Evolutionary conservation across 176 grass and related monocot genomes (phyloP).

Genomic region (Pontederia crassipes): DNA sequence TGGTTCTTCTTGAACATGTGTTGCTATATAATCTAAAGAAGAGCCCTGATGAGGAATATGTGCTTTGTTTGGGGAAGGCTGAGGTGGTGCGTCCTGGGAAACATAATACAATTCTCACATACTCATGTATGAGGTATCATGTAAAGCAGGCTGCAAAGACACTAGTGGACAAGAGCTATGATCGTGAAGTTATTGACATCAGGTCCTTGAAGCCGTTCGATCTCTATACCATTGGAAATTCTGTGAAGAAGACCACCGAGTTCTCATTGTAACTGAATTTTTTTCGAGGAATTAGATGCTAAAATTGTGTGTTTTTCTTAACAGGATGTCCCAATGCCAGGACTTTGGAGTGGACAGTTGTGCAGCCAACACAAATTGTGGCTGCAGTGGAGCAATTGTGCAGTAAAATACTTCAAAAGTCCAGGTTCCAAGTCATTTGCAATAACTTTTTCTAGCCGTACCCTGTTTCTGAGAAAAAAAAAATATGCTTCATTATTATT

Average conservation of each 20-base stretch:
- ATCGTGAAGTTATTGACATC: slow-evolving; percentile 78
- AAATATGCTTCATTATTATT: too few species aligned
- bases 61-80: slow-evolving; percentile 61
- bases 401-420: slow-evolving; percentile 18
- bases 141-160: slow-evolving; percentile 77
- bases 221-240: slow-evolving; percentile 58
- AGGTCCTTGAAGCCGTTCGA: slow-evolving; percentile 75
- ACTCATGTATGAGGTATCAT: slow-evolving; percentile 80
- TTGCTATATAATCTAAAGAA: slow-evolving; percentile 78
- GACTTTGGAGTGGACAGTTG: slow-evolving; percentile 51
- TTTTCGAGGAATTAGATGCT: slow-evolving; percentile 64
- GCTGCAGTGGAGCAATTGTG: slow-evolving; percentile 68
- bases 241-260: slow-evolving; percentile 67
- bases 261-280: slow-evolving; percentile 69
- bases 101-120: slow-evolving; percentile 65
- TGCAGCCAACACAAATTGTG: slow-evolving; percentile 74
- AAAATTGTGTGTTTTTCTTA: slow-evolving; percentile 67
- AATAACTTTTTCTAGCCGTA: too few species aligned
- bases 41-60: slow-evolving; percentile 69
- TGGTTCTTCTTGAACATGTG: slow-evolving; percentile 77
- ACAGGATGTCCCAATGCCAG: slow-evolving; percentile 73
- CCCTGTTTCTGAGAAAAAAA: too few species aligned
- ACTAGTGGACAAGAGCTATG: slow-evolving; percentile 64
- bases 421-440: too few species aligned
- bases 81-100: slow-evolving; percentile 80